Percentiles rank a stretch among this genome's conserved stretches.
These are phyloP conservation scores for Tulasnella sp. DNA, from an alignment of 768 basidiomycete species.

Conservation along the genomic window DNA sequence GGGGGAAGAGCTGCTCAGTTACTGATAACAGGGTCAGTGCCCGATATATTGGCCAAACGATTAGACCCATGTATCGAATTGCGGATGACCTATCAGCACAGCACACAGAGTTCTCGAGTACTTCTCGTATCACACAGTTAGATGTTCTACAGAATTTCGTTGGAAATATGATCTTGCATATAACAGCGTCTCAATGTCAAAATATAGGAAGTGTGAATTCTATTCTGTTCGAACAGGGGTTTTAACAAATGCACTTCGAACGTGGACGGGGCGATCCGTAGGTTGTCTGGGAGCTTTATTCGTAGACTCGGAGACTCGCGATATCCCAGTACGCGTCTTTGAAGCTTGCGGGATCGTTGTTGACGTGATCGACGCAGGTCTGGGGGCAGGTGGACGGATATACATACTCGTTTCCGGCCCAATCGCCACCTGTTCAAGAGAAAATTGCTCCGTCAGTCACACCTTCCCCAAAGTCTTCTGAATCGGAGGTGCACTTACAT, in stretches of 20 bases:
- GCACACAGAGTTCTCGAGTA: too few relatives aligned
- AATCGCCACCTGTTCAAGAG: slow-evolving; percentile 38
- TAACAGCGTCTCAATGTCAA: too few relatives aligned
- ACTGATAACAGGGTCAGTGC: too few relatives aligned
- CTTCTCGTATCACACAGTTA: too few relatives aligned
- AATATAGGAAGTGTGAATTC: too few relatives aligned
- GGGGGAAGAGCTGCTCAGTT: too few relatives aligned
- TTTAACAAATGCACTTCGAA: slow-evolving; percentile 40
- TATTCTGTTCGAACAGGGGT: too few relatives aligned
- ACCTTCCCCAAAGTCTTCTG: slow-evolving; percentile 30
- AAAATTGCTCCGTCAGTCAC: slow-evolving; percentile 40
- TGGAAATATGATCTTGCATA: too few relatives aligned
- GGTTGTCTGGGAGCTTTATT: not conserved
- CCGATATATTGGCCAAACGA: too few relatives aligned
- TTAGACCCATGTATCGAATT: too few relatives aligned
- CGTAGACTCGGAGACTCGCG: slow-evolving; percentile 61
- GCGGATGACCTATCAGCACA: too few relatives aligned
- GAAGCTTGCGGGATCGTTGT: slow-evolving; percentile 63
- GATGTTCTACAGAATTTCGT: too few relatives aligned
- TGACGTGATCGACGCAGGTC: slow-evolving; percentile 37
- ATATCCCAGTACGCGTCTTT: slow-evolving; percentile 71
- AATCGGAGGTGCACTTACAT: slow-evolving; percentile 33
- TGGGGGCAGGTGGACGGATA: slow-evolving; percentile 34
- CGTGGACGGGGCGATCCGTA: slow-evolving; percentile 45
- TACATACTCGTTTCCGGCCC: slow-evolving; percentile 17